phyloP scores from a whole-genome alignment of 2,329 filamentous ascomycete species.

The Cytospora mali region DNA sequence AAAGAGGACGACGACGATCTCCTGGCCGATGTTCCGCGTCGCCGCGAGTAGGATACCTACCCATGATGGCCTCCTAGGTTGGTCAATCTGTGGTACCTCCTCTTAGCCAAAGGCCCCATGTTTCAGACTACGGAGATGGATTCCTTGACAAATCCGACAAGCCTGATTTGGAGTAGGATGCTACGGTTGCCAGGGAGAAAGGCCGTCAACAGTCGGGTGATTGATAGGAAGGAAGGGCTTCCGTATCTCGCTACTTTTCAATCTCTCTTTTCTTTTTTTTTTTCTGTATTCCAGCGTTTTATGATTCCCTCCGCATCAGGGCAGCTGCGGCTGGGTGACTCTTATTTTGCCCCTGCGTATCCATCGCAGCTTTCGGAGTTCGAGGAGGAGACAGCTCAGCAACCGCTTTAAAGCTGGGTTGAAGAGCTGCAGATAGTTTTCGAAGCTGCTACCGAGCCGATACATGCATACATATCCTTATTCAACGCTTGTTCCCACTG shows the following conservation, averaged over 20 bases:
- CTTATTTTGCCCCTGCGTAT: background rate
- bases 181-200: too few species aligned
- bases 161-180: too few species aligned
- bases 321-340: background rate
- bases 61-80: background rate
- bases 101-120: background rate
- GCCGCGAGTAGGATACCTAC: background rate
- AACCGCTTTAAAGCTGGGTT: background rate
- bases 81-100: background rate
- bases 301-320: background rate
- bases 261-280: too few species aligned
- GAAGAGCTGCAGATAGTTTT: background rate
- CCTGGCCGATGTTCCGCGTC: background rate
- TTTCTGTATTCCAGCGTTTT: background rate
- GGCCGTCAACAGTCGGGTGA: too few species aligned
- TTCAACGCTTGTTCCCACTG: background rate
- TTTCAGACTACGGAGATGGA: background rate
- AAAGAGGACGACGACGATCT: constrained; percentile 13
- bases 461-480: background rate
- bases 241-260: too few species aligned
- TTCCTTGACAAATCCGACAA: background rate
- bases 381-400: background rate
- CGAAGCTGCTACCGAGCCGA: background rate
- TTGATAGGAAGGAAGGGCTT: too few species aligned
- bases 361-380: background rate